A percentile compares a stretch with the other conserved stretches of the same genome.
Evolutionary conservation across 2,329 filamentous ascomycete genomes (phyloP).

Genomic region (Coniochaeta prunicola): DNA sequence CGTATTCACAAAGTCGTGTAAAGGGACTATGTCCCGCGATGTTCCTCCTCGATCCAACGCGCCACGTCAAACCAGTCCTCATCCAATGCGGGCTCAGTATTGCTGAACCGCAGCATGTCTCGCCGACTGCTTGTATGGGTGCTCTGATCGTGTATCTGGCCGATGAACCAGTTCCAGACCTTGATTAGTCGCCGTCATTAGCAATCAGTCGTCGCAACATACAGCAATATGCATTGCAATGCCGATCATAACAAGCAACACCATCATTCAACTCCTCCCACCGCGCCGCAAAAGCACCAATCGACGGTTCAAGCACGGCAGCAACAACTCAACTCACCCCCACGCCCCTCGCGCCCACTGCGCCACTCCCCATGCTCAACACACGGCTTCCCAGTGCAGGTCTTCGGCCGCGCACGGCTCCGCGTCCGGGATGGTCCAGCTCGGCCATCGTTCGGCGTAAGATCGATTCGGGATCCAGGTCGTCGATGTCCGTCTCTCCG

Average conservation of each 20-base stretch:
- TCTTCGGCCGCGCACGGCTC: conserved; percentile 10
- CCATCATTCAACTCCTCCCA: background rate
- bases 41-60: background rate
- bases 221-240: background rate
- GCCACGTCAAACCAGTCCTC: background rate
- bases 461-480: conserved; percentile 21
- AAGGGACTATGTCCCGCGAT: background rate
- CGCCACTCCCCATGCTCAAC: conserved; percentile 8
- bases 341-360: background rate
- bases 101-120: background rate
- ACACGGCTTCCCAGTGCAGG: conserved; percentile 18
- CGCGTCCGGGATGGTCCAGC: conserved; percentile 6
- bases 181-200: background rate
- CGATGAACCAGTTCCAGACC: conserved; percentile 1
- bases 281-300: background rate
- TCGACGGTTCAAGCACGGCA: background rate
- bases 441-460: conserved; percentile 5
- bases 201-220: background rate
- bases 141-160: background rate
- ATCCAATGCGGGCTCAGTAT: background rate
- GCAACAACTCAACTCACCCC: conserved; percentile 3
- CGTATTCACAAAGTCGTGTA: background rate
- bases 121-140: background rate
- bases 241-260: background rate
- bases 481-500: conserved; percentile 38